phyloP scores from a whole-genome alignment of 805 yeast genomes.

The Peterozyma xylosa region DNA sequence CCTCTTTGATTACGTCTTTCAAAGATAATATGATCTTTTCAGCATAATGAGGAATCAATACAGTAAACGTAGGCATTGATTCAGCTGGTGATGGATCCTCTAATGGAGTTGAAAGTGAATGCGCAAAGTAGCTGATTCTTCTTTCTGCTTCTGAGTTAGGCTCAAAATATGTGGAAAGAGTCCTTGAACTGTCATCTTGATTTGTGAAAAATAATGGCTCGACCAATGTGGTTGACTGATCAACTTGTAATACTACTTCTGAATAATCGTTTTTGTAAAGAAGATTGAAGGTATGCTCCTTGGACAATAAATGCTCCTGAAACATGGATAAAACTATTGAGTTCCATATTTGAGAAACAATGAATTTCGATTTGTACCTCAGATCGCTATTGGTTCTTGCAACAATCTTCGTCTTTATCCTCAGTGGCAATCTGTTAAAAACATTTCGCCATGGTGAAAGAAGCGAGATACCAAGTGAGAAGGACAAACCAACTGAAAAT shows the following conservation, averaged over 20 bases:
- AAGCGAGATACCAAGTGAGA: conserved; percentile 44
- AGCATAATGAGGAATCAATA: conserved; percentile 43
- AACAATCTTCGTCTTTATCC: conserved; percentile 41
- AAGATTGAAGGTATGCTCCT: conserved; percentile 35
- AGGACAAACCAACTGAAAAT: conserved; percentile 39
- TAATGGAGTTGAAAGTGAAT: conserved; percentile 38
- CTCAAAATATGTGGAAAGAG: conserved; percentile 30
- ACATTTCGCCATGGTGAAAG: conserved; percentile 55
- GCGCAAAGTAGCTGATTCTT: conserved; percentile 46
- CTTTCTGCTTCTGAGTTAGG: conserved; percentile 44
- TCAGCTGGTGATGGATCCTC: conserved; percentile 40
- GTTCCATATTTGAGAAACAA: conserved; percentile 47
- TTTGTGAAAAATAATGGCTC: conserved; percentile 39
- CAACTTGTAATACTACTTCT: conserved; percentile 25
- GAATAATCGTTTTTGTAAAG: conserved; percentile 37
- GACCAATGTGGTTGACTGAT: conserved; percentile 23
- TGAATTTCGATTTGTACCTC: conserved; percentile 28
- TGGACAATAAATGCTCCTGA: conserved; percentile 42
- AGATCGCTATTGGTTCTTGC: conserved; percentile 36
- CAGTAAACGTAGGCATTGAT: conserved; percentile 44
- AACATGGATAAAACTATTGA: conserved; percentile 46
- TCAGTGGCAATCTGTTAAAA: conserved; percentile 40
- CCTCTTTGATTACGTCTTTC: conserved; percentile 39
- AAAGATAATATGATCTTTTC: conserved; percentile 38
- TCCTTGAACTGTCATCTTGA: conserved; percentile 38